Percentiles rank a stretch among this genome's conserved stretches.
Conservation (phyloP, 2,329 filamentous ascomycete species). For the Penicillium sp. region DNA sequence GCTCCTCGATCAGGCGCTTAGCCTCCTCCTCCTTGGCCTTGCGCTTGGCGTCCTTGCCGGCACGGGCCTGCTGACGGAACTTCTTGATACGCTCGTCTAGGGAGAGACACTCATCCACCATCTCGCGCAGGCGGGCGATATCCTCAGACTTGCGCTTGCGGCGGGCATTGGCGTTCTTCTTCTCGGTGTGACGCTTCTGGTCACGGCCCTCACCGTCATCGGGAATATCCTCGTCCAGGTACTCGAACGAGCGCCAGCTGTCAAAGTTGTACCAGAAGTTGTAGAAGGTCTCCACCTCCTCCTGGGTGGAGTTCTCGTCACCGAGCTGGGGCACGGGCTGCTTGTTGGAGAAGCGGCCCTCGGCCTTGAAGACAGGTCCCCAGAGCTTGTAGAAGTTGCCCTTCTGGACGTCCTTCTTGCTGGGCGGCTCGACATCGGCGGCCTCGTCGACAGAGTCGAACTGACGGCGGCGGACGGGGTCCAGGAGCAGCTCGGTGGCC, state of each 20-base stretch:
- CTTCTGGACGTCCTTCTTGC: slow-evolving; percentile 85
- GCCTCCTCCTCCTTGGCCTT: slow-evolving; percentile 88
- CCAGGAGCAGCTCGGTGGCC: slow-evolving; percentile 87
- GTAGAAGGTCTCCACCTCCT: slow-evolving; percentile 94
- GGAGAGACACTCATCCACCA: slow-evolving; percentile 83
- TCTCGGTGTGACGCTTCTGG: slow-evolving; percentile 97
- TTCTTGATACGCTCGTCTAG: slow-evolving; percentile 95
- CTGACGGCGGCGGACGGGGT: slow-evolving; percentile 89
- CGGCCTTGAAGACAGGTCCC: slow-evolving; percentile 84
- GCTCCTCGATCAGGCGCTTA: slow-evolving; percentile 83
- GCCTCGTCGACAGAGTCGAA: slow-evolving; percentile 96
- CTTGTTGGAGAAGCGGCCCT: slow-evolving; percentile 87
- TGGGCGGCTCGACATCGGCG: slow-evolving; percentile 87
- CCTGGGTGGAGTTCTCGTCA: slow-evolving; percentile 78
- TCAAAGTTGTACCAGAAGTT: slow-evolving; percentile 99
- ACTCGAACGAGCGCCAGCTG: slow-evolving; percentile 96
- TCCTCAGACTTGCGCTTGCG: slow-evolving; percentile 99
- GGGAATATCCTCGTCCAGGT: slow-evolving; percentile 97
- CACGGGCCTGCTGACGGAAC: slow-evolving; percentile 89
- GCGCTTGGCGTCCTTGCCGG: slow-evolving; percentile 94
- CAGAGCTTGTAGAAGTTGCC: slow-evolving; percentile 96
- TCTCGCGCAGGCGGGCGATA: slow-evolving; percentile 81
- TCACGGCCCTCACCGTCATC: slow-evolving; percentile 99
- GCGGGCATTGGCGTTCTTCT: slow-evolving; percentile 95
- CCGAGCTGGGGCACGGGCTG: slow-evolving; percentile 89